A percentile compares a stretch with the other conserved stretches of the same genome.
Conservation (phyloP, 164 flowering plant genomes). For the Saururus chinensis region DNA sequence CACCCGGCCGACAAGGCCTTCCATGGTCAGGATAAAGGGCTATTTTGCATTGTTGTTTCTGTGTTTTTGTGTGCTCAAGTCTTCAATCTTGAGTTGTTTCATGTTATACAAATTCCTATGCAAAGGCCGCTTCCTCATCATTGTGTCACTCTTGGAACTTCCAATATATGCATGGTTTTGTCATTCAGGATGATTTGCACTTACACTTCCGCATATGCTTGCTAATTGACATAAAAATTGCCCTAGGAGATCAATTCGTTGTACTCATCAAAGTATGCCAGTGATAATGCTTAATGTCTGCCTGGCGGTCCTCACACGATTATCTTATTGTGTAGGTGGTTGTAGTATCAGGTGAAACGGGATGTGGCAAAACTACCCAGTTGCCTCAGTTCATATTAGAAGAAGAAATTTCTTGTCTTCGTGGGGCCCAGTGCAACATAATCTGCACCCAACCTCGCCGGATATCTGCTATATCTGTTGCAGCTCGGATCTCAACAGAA, state of each 20-base stretch:
- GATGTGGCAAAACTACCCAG: slow-evolving; percentile 98
- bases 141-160: too few species aligned
- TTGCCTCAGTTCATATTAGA: slow-evolving; percentile 91
- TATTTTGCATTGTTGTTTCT: too few species aligned
- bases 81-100: too few species aligned
- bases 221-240: neutral
- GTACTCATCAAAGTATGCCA: neutral
- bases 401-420: slow-evolving; percentile 61
- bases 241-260: neutral
- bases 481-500: slow-evolving; percentile 80
- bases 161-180: too few species aligned
- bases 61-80: too few species aligned
- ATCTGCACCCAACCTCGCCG: slow-evolving; percentile 98
- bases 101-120: too few species aligned
- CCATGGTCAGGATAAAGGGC: too few species aligned
- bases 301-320: neutral
- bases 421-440: slow-evolving; percentile 80
- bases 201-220: neutral
- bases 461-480: slow-evolving; percentile 92
- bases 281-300: neutral
- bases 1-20: too few species aligned
- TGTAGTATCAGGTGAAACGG: slow-evolving; percentile 97
- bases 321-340: slow-evolving; percentile 42
- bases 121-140: too few species aligned
- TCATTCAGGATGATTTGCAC: too few species aligned